These are phyloP conservation scores for Geotrichum aggregatum DNA, from an alignment of 1,139 yeast species.

Conservation along the genomic window DNA sequence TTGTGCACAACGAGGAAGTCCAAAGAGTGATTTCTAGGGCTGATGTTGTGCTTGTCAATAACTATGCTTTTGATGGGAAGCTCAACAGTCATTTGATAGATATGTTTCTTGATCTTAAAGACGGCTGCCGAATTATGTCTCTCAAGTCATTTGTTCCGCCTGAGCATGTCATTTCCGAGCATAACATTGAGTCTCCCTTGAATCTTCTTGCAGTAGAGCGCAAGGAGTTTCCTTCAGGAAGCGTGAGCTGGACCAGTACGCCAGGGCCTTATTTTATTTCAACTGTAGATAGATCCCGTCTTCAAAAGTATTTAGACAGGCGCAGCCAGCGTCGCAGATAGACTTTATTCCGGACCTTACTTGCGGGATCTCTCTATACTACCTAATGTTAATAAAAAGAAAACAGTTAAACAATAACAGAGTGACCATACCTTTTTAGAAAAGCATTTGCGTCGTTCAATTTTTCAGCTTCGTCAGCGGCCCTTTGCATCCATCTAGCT, in stretches of 20 bases:
- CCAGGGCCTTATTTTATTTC: constrained; percentile 79
- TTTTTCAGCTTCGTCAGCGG: constrained; percentile 54
- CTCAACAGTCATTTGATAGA: constrained; percentile 66
- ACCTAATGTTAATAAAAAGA: not conserved
- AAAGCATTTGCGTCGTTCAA: constrained; percentile 55
- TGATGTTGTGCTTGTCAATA: constrained; percentile 73
- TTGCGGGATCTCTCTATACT: constrained; percentile 17
- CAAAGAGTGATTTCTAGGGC: constrained; percentile 53
- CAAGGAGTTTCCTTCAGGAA: constrained; percentile 59
- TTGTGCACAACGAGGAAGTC: constrained; percentile 61
- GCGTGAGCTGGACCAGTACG: constrained; percentile 88
- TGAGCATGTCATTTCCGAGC: constrained; percentile 52
- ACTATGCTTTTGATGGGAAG: constrained; percentile 73
- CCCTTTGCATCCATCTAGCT: constrained; percentile 58
- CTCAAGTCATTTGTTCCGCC: constrained; percentile 65
- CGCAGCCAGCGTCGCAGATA: constrained; percentile 4
- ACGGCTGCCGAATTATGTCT: constrained; percentile 76
- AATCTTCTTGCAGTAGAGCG: constrained; percentile 64
- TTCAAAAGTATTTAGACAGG: constrained; percentile 23
- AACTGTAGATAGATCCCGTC: constrained; percentile 50
- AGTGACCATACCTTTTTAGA: constrained; percentile 32
- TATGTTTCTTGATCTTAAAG: constrained; percentile 57
- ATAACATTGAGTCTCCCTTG: constrained; percentile 48
- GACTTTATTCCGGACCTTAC: not conserved
- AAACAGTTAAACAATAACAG: not conserved